Evolutionary conservation across 2,329 filamentous ascomycete species (phyloP), one percentile per base, ranked within the genome.

Genomic region (Trichophyton verrucosum): DNA sequence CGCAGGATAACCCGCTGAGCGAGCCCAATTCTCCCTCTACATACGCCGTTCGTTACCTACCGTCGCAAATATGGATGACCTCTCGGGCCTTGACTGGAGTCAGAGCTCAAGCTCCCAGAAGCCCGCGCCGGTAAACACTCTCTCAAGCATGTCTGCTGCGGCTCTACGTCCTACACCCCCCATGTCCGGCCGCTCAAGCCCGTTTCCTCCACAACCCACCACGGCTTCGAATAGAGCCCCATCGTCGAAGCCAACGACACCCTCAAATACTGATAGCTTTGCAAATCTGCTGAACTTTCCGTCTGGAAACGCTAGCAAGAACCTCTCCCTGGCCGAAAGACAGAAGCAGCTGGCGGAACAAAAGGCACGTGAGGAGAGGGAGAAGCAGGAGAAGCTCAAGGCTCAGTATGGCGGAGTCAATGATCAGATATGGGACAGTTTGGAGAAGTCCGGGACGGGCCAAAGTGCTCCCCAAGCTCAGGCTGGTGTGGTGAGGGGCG

Each of bases 341-440:
- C 85, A 87, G 71, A 81, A 77, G 68, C 87, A 84, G 63, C 75
- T 96, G 65, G 83, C 88, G 65, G 89, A 95, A 73, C 86, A 90
- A 73, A 89, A 84, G 74, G 78, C 81, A 38, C 83, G 78, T 71
- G 88, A 92, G 71, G 88, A 91, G 63, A 86, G 86, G 62, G 86
- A 91, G 70, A 82, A 83, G 69, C 82, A 81, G 68, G 86, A 81
- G 68, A 83, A 86, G 70, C 82, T 86, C 67, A 89, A 94, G 65
- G 81, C 83, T 33, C 85, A 92, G 63, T 96, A 90, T 73, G 90
- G 89, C 1, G 75, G 75, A 56, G 55, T 22, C 33, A 78, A 86
- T 68, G 81, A 82, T 9, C 83, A 85, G 63, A 89, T 90, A 70
- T 91, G 87, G 85, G 88, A 94, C 69, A 82, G 76, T 11, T 76